phyloP scores from a whole-genome alignment of 805 yeast species.

The Kazachstania martiniae region DNA sequence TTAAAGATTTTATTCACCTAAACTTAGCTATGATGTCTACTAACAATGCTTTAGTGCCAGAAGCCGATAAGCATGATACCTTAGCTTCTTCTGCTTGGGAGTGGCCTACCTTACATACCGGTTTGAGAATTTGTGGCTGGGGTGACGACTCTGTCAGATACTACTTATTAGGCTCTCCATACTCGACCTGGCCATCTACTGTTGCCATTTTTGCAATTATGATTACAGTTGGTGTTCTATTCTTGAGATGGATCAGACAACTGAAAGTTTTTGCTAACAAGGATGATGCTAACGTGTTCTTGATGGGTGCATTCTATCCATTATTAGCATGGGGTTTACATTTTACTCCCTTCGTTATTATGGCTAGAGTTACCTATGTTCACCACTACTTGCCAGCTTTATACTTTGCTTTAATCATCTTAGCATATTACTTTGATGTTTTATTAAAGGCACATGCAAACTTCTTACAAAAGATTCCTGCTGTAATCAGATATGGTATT shows the following conservation, averaged over 20 bases:
- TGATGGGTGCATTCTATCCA: constrained; percentile 69
- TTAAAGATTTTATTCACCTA: constrained; percentile 63
- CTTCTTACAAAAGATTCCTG: constrained; percentile 5
- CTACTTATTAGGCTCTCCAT: constrained; percentile 66
- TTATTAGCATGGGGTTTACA: constrained; percentile 88
- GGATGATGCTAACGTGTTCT: constrained; percentile 37
- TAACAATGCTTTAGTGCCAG: constrained; percentile 75
- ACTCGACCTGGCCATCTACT: constrained; percentile 68
- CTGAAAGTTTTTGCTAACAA: constrained; percentile 32
- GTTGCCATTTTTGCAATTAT: constrained; percentile 48
- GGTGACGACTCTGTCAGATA: constrained; percentile 51
- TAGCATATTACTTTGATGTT: constrained; percentile 45
- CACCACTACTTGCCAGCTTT: constrained; percentile 96
- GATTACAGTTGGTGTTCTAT: constrained; percentile 32
- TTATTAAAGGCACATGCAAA: no score
- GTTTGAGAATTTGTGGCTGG: constrained; percentile 77
- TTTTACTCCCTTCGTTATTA: constrained; percentile 75
- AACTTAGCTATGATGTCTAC: constrained; percentile 91
- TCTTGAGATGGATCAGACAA: constrained; percentile 65
- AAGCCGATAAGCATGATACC: constrained; percentile 59
- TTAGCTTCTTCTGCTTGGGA: constrained; percentile 77
- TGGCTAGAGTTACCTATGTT: constrained; percentile 95
- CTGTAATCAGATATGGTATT: constrained; percentile 27
- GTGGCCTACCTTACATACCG: constrained; percentile 73
- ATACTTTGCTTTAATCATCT: constrained; percentile 62